Conservation (phyloP, 495 filamentous ascomycete genomes). For the Rhizodiscina lignyota region DNA sequence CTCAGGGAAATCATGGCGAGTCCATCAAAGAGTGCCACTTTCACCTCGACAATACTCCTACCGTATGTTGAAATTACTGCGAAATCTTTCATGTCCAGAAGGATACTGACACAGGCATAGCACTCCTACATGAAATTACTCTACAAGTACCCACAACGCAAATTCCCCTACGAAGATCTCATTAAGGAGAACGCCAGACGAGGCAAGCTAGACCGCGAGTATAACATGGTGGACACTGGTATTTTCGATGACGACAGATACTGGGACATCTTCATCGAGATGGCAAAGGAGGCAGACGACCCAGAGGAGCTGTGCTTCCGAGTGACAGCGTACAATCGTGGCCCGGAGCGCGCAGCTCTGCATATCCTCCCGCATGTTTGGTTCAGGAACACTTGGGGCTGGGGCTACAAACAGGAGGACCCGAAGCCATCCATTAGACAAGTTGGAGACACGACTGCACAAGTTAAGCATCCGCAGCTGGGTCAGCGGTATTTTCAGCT, state of each 20-base stretch:
- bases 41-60: slow-evolving; percentile 84
- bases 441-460: slow-evolving; percentile 44
- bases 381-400: slow-evolving; percentile 95
- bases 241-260: slow-evolving; percentile 82
- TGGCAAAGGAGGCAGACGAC: slow-evolving; percentile 78
- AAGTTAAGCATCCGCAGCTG: slow-evolving; percentile 57
- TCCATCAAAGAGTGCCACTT: slow-evolving; percentile 94
- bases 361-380: slow-evolving; percentile 92
- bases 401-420: slow-evolving; percentile 49
- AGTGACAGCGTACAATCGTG: slow-evolving; percentile 89
- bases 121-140: slow-evolving; percentile 99
- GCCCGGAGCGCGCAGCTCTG: slow-evolving; percentile 72
- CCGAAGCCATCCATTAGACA: slow-evolving; percentile 57
- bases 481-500: slow-evolving; percentile 73
- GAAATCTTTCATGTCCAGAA: slow-evolving; percentile 18
- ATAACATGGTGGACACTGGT: slow-evolving; percentile 84
- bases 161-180: slow-evolving; percentile 82
- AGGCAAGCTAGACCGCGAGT: slow-evolving; percentile 59
- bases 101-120: no score
- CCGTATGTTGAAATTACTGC: slow-evolving; percentile 20
- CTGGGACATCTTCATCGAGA: slow-evolving; percentile 96
- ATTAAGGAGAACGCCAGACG: slow-evolving; percentile 68
- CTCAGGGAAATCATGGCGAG: slow-evolving; percentile 92
- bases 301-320: slow-evolving; percentile 86
- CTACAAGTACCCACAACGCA: slow-evolving; percentile 88